These are phyloP conservation scores for Xylaria acuta DNA, from an alignment of 495 filamentous ascomycete species.

Conservation along the genomic window DNA sequence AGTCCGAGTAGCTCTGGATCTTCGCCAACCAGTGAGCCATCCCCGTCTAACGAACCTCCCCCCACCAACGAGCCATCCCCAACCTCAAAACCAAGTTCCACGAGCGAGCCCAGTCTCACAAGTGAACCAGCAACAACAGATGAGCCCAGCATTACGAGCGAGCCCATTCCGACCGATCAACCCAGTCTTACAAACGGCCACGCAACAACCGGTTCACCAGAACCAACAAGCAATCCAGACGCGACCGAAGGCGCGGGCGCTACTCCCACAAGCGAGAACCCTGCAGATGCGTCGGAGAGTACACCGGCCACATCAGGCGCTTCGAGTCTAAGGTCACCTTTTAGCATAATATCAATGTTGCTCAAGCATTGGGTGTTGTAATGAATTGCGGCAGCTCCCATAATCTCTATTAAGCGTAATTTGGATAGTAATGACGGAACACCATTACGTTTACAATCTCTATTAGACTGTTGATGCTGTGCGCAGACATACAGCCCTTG, in stretches of 20 bases:
- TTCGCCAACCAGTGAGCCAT: not conserved
- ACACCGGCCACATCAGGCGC: not conserved
- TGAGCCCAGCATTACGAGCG: not conserved
- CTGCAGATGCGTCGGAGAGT: not conserved
- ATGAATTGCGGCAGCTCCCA: not conserved
- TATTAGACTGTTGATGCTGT: not conserved
- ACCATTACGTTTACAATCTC: not conserved
- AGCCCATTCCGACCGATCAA: not conserved
- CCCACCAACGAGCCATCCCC: not conserved
- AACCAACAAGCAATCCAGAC: not conserved
- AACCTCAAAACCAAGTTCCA: not conserved
- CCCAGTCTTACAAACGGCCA: not conserved
- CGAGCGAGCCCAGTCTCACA: not conserved
- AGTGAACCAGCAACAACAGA: not conserved
- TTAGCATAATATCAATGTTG: not conserved
- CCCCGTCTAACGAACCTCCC: not conserved
- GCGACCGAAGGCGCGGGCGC: not conserved
- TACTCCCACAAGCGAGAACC: not conserved
- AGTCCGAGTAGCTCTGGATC: not conserved
- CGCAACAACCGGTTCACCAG: not conserved
- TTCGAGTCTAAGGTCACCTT: not conserved
- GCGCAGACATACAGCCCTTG: not conserved
- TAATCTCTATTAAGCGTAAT: not conserved
- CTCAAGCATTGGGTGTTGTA: not conserved
- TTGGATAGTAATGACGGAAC: not conserved